Evolutionary conservation across 345 rosid genomes (phyloP).

Genomic region (Clarkia xantiana): DNA sequence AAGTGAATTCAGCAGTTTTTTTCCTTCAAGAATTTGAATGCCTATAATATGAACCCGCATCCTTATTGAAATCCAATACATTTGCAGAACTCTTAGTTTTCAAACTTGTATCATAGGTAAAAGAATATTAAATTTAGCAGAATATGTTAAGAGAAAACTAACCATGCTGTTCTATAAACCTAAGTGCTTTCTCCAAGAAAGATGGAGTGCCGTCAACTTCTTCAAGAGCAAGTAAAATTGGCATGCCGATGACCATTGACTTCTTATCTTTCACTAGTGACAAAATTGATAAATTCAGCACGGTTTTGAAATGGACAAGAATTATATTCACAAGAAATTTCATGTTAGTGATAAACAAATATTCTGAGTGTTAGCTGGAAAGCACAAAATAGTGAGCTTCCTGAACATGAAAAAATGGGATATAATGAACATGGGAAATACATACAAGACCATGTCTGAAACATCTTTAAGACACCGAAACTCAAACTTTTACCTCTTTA

Average conservation of each 20-base stretch:
- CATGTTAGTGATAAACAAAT: neutral
- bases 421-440: neutral
- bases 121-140: no score
- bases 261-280: conserved; percentile 36
- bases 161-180: conserved; percentile 87
- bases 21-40: neutral
- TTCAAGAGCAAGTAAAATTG: conserved; percentile 87
- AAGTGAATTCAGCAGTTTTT: conserved; percentile 1
- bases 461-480: no score
- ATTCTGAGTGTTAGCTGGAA: no score
- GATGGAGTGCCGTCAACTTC: conserved; percentile 97
- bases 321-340: neutral
- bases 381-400: no score
- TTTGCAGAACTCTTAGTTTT: no score
- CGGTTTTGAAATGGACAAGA: conserved; percentile 2
- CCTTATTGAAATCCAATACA: no score
- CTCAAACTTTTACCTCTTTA: no score
- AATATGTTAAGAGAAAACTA: conserved; percentile 9
- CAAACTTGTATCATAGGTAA: no score
- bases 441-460: neutral
- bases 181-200: conserved; percentile 92
- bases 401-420: neutral
- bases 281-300: neutral
- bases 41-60: no score
- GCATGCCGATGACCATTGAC: conserved; percentile 57